phyloP scores from a whole-genome alignment of 805 yeast genomes.

The Saturnispora sanitii region DNA sequence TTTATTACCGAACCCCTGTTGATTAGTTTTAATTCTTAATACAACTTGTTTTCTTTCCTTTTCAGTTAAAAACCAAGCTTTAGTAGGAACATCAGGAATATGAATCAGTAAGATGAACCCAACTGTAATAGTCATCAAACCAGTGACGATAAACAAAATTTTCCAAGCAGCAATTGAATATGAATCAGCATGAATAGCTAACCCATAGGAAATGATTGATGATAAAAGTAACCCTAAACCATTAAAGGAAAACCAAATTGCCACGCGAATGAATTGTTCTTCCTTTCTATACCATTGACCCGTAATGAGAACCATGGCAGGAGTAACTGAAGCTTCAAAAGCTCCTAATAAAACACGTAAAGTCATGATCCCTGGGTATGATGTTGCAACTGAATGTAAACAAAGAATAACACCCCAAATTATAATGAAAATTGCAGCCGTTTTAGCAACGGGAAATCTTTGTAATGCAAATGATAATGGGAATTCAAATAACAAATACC shows the following conservation, averaged over 20 bases:
- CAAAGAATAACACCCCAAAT: conserved; percentile 44
- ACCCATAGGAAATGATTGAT: conserved; percentile 47
- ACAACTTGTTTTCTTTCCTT: conserved; percentile 29
- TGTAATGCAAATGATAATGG: conserved; percentile 36
- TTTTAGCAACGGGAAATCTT: conserved; percentile 28
- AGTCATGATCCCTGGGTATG: conserved; percentile 35
- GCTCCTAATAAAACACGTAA: conserved; percentile 41
- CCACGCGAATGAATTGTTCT: conserved; percentile 23
- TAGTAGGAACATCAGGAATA: conserved; percentile 26
- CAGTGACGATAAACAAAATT: conserved; percentile 48
- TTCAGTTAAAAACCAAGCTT: conserved; percentile 28
- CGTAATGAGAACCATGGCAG: conserved; percentile 28
- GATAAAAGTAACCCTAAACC: conserved; percentile 42
- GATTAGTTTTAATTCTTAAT: conserved; percentile 26
- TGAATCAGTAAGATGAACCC: conserved; percentile 39
- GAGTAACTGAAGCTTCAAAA: conserved; percentile 24
- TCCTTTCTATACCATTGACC: conserved; percentile 21
- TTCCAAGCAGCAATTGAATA: conserved; percentile 45
- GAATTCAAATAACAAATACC: conserved; percentile 37
- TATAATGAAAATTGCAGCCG: conserved; percentile 29
- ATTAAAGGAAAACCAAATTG: conserved; percentile 23
- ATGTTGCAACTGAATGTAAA: conserved; percentile 35
- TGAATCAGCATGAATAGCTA: conserved; percentile 2
- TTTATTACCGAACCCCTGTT: conserved; percentile 28
- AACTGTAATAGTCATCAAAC: conserved; percentile 43